These are phyloP conservation scores for Fusarium globosum DNA, from an alignment of 2,329 filamentous ascomycete species.

Conservation along the genomic window DNA sequence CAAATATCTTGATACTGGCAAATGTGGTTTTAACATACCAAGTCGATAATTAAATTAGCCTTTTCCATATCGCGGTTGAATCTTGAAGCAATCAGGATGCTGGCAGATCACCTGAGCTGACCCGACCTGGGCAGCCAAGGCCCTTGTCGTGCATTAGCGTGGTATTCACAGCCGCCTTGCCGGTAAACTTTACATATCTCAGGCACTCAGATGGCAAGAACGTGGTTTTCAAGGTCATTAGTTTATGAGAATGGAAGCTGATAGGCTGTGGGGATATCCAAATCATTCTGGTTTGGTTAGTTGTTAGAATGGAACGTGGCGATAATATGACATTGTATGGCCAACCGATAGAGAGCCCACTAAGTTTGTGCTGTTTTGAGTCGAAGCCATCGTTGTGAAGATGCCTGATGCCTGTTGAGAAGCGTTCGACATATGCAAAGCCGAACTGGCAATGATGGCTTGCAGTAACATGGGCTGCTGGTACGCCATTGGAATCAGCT, in stretches of 20 bases:
- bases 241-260: fast-evolving
- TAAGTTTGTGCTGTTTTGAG: background rate
- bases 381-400: background rate
- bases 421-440: background rate
- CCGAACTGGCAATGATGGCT: background rate
- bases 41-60: background rate
- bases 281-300: fast-evolving
- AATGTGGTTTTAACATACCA: background rate
- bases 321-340: background rate
- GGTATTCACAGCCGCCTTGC: background rate
- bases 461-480: background rate
- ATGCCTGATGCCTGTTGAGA: background rate
- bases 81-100: background rate
- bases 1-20: background rate
- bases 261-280: background rate
- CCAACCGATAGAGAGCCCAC: background rate
- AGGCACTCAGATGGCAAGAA: background rate
- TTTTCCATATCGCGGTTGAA: background rate
- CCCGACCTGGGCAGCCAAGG: background rate
- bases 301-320: background rate
- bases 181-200: background rate
- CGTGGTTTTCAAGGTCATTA: background rate
- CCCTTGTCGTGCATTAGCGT: background rate
- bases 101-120: fast-evolving
- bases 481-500: background rate